These are phyloP conservation scores for Kokia cookei DNA, from an alignment of 441 rosid species.

Conservation along the genomic window DNA sequence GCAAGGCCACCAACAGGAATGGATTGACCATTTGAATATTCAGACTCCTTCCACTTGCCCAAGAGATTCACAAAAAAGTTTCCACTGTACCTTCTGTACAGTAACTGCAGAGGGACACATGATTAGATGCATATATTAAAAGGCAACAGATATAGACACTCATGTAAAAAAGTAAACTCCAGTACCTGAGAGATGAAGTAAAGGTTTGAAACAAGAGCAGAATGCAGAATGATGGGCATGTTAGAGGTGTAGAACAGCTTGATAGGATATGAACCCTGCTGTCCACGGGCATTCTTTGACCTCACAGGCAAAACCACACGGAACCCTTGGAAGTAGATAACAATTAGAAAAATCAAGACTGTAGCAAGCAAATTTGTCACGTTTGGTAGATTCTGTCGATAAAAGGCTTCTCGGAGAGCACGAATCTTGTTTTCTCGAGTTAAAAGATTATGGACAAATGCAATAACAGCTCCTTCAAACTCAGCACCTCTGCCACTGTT, in stretches of 20 bases:
- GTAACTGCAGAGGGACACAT: constrained; percentile 38
- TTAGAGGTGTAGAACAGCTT: constrained; percentile 77
- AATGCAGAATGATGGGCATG: constrained; percentile 84
- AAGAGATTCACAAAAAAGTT: constrained; percentile 76
- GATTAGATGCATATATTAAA: background rate
- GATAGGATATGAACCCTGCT: constrained; percentile 93
- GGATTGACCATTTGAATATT: constrained; percentile 74
- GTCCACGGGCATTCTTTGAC: constrained; percentile 77
- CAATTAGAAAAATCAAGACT: constrained; percentile 9
- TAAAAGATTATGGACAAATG: constrained; percentile 78
- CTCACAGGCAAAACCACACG: constrained; percentile 76
- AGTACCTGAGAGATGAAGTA: constrained; percentile 95
- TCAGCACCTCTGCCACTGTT: constrained; percentile 97
- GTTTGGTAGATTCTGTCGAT: constrained; percentile 94
- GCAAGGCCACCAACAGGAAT: constrained; percentile 91
- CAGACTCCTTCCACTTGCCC: constrained; percentile 61
- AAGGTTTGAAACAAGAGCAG: constrained; percentile 90
- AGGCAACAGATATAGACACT: background rate
- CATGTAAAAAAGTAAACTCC: background rate
- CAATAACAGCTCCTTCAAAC: constrained; percentile 96
- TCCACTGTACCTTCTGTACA: constrained; percentile 65
- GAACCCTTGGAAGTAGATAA: constrained; percentile 79
- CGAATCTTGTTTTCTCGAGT: constrained; percentile 81
- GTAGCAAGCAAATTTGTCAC: constrained; percentile 48
- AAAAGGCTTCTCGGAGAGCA: constrained; percentile 85